These are phyloP conservation scores for Aspergillus sclerotiicarbonarius DNA, from an alignment of 495 filamentous ascomycete genomes.

Conservation along the genomic window DNA sequence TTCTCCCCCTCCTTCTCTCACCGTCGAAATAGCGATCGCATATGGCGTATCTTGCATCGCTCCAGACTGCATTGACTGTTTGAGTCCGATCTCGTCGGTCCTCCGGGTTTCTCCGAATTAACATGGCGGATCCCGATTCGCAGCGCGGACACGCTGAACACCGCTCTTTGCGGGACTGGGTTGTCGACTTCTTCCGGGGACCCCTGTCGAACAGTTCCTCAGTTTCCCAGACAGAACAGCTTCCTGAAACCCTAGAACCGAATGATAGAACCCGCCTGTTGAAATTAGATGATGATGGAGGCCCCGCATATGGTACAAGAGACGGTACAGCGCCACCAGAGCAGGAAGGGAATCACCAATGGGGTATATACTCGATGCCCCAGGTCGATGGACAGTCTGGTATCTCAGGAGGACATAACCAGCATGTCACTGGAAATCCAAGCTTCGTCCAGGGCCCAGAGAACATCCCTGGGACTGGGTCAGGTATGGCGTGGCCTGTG, in stretches of 20 bases:
- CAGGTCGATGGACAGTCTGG: background rate
- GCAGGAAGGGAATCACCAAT: background rate
- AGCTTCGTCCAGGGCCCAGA: conserved; percentile 30
- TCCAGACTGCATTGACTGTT: conserved; percentile 1
- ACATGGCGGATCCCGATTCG: conserved; percentile 33
- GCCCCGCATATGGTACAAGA: conserved; percentile 39
- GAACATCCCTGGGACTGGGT: conserved; percentile 33
- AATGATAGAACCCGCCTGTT: conserved; percentile 38
- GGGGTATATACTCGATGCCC: background rate
- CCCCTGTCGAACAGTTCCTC: conserved; percentile 9
- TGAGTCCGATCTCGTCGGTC: background rate
- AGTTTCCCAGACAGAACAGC: conserved; percentile 8
- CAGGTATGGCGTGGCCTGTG: conserved; percentile 28
- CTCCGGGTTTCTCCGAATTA: conserved; percentile 1
- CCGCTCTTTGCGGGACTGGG: conserved; percentile 37
- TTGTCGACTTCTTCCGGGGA: conserved; percentile 35
- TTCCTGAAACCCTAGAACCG: conserved; percentile 13
- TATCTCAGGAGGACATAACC: background rate
- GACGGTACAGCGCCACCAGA: conserved; percentile 48
- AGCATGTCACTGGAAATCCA: conserved; percentile 16
- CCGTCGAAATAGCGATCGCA: background rate
- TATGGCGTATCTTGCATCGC: conserved; percentile 7
- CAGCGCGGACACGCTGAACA: conserved; percentile 21
- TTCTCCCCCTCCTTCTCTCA: background rate
- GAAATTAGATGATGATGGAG: conserved; percentile 35